A percentile compares a stretch with the other conserved stretches of the same genome.
Conservation (phyloP, 257 asterid species). For the Solanum sejunctum region DNA sequence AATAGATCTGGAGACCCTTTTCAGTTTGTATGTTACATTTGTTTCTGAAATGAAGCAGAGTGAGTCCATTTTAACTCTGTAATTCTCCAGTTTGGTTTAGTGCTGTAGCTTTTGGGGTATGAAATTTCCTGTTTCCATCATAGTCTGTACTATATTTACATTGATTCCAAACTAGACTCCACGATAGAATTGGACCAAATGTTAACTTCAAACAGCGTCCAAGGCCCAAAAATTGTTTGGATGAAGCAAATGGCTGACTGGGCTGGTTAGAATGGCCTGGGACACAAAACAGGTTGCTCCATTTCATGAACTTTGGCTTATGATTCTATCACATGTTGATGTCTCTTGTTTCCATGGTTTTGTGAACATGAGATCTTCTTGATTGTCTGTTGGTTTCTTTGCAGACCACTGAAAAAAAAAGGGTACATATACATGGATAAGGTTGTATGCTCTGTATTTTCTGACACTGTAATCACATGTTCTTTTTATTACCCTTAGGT, state of each 20-base stretch:
- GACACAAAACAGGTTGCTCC: neutral
- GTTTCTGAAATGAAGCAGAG: neutral
- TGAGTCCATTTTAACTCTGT: neutral
- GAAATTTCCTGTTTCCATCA: neutral
- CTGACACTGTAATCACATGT: neutral
- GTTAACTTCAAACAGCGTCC: neutral
- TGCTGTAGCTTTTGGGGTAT: neutral
- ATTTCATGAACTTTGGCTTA: neutral
- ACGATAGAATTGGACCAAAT: neutral
- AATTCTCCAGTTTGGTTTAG: neutral
- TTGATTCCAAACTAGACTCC: neutral
- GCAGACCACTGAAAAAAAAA: neutral
- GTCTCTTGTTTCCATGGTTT: constrained; percentile 2
- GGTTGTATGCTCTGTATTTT: neutral
- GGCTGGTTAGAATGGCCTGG: neutral
- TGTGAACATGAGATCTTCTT: neutral
- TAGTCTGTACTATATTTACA: neutral
- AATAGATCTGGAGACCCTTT: neutral
- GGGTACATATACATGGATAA: neutral
- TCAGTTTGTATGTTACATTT: neutral
- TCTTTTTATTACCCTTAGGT: neutral
- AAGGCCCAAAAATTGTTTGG: neutral
- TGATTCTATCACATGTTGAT: constrained; percentile 24
- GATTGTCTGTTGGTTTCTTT: neutral
- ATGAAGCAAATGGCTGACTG: neutral